Conservation (phyloP, 352 stramenopile genomes). For the Phytopythium delawarense region DNA sequence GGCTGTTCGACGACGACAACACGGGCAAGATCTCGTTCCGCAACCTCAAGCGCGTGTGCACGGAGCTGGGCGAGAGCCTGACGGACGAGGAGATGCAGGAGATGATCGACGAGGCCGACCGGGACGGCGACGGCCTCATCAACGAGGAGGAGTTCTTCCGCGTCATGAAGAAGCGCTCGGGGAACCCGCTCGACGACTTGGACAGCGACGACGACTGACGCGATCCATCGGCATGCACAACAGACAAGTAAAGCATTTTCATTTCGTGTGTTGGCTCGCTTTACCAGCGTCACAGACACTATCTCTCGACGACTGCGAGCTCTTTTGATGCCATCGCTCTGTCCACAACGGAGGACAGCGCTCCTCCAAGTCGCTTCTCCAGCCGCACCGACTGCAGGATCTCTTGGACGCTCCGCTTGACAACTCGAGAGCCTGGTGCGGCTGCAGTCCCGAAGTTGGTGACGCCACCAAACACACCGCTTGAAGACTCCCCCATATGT, state of each 20-base stretch:
- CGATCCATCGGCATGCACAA: not conserved
- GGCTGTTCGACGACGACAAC: constrained; percentile 94
- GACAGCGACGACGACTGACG: constrained; percentile 87
- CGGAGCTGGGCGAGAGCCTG: constrained; percentile 68
- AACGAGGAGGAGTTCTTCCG: constrained; percentile 95
- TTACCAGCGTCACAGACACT: not conserved
- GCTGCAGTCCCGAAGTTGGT: not conserved
- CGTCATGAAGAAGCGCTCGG: constrained; percentile 94
- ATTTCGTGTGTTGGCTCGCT: not conserved
- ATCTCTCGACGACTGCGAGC: not conserved
- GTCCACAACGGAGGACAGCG: constrained; percentile 10
- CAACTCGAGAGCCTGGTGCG: constrained; percentile 16
- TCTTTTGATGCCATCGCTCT: not conserved
- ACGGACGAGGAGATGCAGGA: constrained; percentile 88
- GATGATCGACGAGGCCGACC: constrained; percentile 95
- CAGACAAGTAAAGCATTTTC: not conserved
- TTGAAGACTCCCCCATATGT: not conserved
- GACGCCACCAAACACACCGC: not conserved
- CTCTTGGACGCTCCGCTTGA: constrained; percentile 74
- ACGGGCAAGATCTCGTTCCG: constrained; percentile 94
- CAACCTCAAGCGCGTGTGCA: constrained; percentile 93
- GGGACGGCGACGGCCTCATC: constrained; percentile 91
- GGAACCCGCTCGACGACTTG: constrained; percentile 90
- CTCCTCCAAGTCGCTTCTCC: constrained; percentile 27
- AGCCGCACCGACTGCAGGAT: constrained; percentile 53